Percentiles rank a stretch among this genome's conserved stretches.
phyloP scores from a whole-genome alignment of 2,329 filamentous ascomycete species.

The Exserohilum rostratum region DNA sequence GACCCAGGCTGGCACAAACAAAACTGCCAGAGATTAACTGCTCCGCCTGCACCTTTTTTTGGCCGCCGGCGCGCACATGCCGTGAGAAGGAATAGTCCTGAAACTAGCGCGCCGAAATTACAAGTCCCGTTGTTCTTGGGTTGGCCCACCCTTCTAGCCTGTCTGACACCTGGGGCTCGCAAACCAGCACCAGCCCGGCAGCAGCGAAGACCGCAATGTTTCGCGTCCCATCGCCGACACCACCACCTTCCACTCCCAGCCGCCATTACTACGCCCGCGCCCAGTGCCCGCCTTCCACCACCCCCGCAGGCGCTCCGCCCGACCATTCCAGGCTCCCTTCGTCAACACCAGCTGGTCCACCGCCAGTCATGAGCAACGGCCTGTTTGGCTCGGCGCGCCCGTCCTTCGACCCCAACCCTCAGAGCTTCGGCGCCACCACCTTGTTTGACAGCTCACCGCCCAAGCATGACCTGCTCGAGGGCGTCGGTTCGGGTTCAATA shows the following conservation, averaged over 20 bases:
- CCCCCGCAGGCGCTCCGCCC: conserved; percentile 63
- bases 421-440: conserved; percentile 26
- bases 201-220: conserved; percentile 36
- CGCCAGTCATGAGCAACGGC: conserved; percentile 52
- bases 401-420: conserved; percentile 28
- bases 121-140: conserved; percentile 12
- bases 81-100: not conserved
- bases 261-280: conserved; percentile 33
- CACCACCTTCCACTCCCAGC: conserved; percentile 48
- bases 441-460: conserved; percentile 44
- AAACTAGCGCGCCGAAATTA: not conserved
- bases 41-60: not conserved
- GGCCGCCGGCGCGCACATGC: conserved; percentile 3
- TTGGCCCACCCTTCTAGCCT: conserved; percentile 5
- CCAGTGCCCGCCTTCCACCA: conserved; percentile 57
- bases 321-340: conserved; percentile 53
- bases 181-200: conserved; percentile 1
- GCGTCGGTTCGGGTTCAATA: conserved; percentile 35
- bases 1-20: conserved; percentile 7
- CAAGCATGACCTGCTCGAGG: conserved; percentile 35
- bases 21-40: too few relatives aligned
- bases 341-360: conserved; percentile 63
- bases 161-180: not conserved
- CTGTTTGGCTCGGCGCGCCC: conserved; percentile 60
- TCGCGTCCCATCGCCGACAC: conserved; percentile 40